A percentile compares a stretch with the other conserved stretches of the same genome.
Conservation (phyloP, 768 basidiomycete species). For the Suillus alpinus region DNA sequence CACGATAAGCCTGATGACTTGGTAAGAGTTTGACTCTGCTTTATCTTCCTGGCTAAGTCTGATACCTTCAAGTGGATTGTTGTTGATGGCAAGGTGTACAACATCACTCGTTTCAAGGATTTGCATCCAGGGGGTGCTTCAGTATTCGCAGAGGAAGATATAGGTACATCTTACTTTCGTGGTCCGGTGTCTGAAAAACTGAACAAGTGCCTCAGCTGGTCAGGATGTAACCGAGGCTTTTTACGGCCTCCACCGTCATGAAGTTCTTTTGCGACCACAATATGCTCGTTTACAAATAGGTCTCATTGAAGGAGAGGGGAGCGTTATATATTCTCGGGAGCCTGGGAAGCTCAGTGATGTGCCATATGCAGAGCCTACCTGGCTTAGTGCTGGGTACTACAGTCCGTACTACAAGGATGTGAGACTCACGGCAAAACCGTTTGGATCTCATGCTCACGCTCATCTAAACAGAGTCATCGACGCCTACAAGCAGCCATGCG, state of each 20-base stretch:
- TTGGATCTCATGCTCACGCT: constrained; percentile 24
- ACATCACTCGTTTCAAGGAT: constrained; percentile 72
- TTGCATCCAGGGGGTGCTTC: constrained; percentile 81
- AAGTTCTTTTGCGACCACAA: constrained; percentile 66
- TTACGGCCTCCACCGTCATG: constrained; percentile 73
- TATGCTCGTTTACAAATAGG: constrained; percentile 66
- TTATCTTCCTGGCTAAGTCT: neutral
- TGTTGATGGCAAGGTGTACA: constrained; percentile 81
- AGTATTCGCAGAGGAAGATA: constrained; percentile 71
- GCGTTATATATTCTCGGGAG: constrained; percentile 42
- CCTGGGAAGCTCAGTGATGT: constrained; percentile 60
- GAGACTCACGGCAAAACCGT: constrained; percentile 11
- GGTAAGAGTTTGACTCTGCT: constrained; percentile 32
- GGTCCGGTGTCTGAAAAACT: neutral
- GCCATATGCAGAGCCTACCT: constrained; percentile 79
- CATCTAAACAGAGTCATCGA: constrained; percentile 45
- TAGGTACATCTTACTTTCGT: constrained; percentile 46
- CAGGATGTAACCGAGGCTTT: constrained; percentile 80
- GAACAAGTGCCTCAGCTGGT: constrained; percentile 44
- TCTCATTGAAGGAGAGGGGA: constrained; percentile 55
- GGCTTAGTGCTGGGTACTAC: constrained; percentile 63
- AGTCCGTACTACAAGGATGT: constrained; percentile 77
- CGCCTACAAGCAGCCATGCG: constrained; percentile 41
- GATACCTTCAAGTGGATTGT: constrained; percentile 64
- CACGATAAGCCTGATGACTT: constrained; percentile 80